Evolutionary conservation across 2,329 filamentous ascomycete species (phyloP).

Genomic region (Stylonectria norvegica): DNA sequence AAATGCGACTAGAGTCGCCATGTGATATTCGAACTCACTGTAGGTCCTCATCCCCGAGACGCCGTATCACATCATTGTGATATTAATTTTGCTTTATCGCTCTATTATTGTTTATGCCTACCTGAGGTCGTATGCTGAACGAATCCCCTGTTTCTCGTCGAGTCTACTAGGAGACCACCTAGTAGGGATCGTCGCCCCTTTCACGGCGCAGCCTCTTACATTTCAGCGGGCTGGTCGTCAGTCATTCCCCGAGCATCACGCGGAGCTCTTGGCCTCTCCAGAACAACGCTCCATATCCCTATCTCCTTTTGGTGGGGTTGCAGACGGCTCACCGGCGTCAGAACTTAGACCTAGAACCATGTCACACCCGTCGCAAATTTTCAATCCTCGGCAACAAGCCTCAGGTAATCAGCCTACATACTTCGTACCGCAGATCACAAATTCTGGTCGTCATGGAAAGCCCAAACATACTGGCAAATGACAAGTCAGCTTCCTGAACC

Average conservation of each 20-base stretch:
- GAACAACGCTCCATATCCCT: neutral
- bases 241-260: too few species aligned
- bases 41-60: constrained; percentile 6
- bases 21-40: constrained; percentile 22
- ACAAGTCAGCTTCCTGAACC: too few species aligned
- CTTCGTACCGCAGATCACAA: constrained; percentile 1
- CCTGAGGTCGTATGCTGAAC: too few species aligned
- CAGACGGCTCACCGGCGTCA: constrained; percentile 7
- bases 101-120: too few species aligned
- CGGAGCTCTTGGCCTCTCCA: too few species aligned
- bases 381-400: too few species aligned
- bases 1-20: constrained; percentile 16
- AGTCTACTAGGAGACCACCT: too few species aligned
- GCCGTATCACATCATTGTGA: constrained; percentile 12
- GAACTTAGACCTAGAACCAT: constrained; percentile 2
- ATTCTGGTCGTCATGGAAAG: neutral
- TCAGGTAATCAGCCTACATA: neutral
- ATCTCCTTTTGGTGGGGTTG: constrained; percentile 8
- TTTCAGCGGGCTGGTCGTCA: too few species aligned
- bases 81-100: neutral
- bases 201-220: neutral
- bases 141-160: too few species aligned
- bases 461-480: constrained; percentile 1
- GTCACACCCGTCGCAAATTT: neutral
- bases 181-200: too few species aligned